Base-by-base conservation (phyloP, 257 asterid genomes). In the Fraxinus pennsylvanica region DNA sequence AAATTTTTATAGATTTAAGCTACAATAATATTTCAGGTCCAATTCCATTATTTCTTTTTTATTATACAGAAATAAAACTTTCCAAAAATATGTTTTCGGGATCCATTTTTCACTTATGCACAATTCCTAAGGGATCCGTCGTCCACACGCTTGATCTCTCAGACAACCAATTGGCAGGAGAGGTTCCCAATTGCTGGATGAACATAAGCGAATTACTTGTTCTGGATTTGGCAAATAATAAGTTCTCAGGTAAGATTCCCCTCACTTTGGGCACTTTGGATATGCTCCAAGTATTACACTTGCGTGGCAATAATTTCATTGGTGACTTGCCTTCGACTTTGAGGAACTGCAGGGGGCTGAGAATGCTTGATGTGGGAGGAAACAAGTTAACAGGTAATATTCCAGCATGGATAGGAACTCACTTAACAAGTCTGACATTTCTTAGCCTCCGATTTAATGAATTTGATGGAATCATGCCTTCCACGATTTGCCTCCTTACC, bases 21-120 rank as follows among this genome's bases (percentile, higher is more conserved):
- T 67, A 25, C 25, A 84, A 87, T 66, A 71, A 74, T 5, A 77
- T 87, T 14, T 85, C 85, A 41, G 84, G 85, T 6, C 61, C 61
- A 9, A 1, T 83, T 9, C 78, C 84, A 10, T 7, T 54, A 9
- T 47, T 77, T 13, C 73, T 70, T 75, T 77, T 73, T 9, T 2
- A 30, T 5, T 50, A 54, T 4, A 0, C 0, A 25, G 27, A 5
- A 1, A 0, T 85, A 38, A 38, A 47, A 30, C 77, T 86, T 67
- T 73, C 79, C 5, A 47, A 61, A 3, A 84, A 88, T 45, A 68
- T 21, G 77, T 76, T 88, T 25, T 19, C 25, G 1, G 88, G 87
- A 14, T 69, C 87, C 6, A 50, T 88, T 25, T 63, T 72, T 29
- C 73, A 74, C 38, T 21, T 86, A 0, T 88, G 88, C 54, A 7